Conservation (phyloP, 225 moss, liverwort and hornwort species). For the Marchantia polymorpha region DNA sequence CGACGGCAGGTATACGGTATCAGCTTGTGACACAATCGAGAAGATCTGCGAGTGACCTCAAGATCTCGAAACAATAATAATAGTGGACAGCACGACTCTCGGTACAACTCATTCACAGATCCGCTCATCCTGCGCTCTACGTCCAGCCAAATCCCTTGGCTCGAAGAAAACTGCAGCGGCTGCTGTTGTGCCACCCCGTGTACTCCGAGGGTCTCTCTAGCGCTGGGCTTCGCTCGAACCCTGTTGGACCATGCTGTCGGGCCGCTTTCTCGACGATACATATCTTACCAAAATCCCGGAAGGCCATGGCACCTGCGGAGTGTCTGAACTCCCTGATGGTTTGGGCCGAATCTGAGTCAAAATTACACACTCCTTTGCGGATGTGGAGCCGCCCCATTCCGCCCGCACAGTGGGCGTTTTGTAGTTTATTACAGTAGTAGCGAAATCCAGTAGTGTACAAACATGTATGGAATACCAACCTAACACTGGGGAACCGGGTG, state of each 20-base stretch:
- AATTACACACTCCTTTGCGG: not conserved
- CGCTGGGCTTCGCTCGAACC: not conserved
- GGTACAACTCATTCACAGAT: not conserved
- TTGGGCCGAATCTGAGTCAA: not conserved
- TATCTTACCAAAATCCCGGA: not conserved
- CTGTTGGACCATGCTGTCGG: not conserved
- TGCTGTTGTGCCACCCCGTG: not conserved
- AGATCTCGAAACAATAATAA: not conserved
- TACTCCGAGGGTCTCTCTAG: too few species aligned
- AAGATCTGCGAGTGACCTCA: not conserved
- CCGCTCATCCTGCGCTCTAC: too few species aligned
- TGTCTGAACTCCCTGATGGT: not conserved
- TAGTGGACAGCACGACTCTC: not conserved
- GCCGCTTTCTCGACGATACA: not conserved
- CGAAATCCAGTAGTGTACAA: conserved; percentile 1
- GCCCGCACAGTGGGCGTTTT: not conserved
- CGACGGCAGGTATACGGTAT: too few species aligned
- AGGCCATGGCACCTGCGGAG: not conserved
- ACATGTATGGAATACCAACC: not conserved
- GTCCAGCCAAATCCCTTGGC: not conserved
- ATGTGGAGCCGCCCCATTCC: not conserved
- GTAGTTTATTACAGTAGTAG: not conserved
- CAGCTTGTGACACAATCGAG: too few species aligned
- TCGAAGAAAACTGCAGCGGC: too few species aligned
- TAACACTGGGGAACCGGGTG: not conserved